A percentile compares a stretch with the other conserved stretches of the same genome.
These are phyloP conservation scores for Exophiala dermatitidis DNA, from an alignment of 2,329 filamentous ascomycete genomes.

Conservation along the genomic window DNA sequence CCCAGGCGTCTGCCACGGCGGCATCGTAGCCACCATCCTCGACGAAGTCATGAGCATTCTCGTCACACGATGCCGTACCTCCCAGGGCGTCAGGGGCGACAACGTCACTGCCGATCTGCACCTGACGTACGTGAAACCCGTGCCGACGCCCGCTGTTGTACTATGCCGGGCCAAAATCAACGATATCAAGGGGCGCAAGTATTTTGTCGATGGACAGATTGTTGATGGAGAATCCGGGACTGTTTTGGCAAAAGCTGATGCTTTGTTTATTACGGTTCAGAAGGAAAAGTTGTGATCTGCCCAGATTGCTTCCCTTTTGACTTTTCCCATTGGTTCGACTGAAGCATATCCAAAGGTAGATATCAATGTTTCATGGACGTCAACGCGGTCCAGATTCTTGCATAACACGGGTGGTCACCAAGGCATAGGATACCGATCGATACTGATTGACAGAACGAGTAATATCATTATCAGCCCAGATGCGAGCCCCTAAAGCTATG, in stretches of 20 bases:
- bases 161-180: constrained; percentile 7
- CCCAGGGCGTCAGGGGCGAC: constrained; percentile 1
- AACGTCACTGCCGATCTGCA: constrained; percentile 15
- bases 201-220: constrained; percentile 10
- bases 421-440: too few relatives aligned
- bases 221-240: constrained; percentile 5
- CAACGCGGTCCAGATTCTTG: too few relatives aligned
- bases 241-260: constrained; percentile 8
- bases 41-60: constrained; percentile 18
- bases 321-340: too few relatives aligned
- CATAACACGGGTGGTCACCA: too few relatives aligned
- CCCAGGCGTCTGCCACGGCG: constrained; percentile 13
- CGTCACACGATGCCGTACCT: constrained; percentile 2
- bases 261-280: constrained; percentile 8
- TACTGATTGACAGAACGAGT: too few relatives aligned
- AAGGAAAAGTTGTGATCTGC: constrained; percentile 4
- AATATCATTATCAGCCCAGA: too few relatives aligned
- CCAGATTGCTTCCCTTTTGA: too few relatives aligned
- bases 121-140: constrained; percentile 10
- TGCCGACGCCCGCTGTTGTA: constrained; percentile 9
- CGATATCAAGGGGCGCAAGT: constrained; percentile 11
- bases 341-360: too few relatives aligned
- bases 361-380: too few relatives aligned
- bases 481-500: too few relatives aligned
- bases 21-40: constrained; percentile 10